These are phyloP conservation scores for Centaurea solstitialis DNA, from an alignment of 129 eudicot species.

Conservation along the genomic window DNA sequence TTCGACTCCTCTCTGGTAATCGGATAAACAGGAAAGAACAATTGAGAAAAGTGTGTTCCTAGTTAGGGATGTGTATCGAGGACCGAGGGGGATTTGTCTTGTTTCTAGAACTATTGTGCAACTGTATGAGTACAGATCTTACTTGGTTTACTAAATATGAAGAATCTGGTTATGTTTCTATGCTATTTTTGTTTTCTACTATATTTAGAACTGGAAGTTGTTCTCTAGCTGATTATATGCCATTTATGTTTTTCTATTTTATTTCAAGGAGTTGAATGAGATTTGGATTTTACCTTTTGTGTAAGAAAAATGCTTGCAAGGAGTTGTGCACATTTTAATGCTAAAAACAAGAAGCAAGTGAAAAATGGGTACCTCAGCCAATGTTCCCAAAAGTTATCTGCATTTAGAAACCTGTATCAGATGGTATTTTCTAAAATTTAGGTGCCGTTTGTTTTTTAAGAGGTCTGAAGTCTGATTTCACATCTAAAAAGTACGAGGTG, in stretches of 20 bases:
- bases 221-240: neutral
- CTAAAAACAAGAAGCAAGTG: neutral
- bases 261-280: neutral
- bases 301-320: neutral
- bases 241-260: neutral
- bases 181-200: neutral
- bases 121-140: neutral
- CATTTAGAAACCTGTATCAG: neutral
- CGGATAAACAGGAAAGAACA: neutral
- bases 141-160: neutral
- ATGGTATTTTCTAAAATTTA: neutral
- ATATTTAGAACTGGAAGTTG: constrained; percentile 1
- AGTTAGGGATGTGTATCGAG: neutral
- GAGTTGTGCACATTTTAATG: neutral
- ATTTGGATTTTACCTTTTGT: neutral
- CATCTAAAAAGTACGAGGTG: too few species aligned
- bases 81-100: neutral
- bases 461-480: too few species aligned
- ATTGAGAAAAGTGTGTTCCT: neutral
- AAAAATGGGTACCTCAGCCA: neutral
- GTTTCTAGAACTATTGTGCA: neutral
- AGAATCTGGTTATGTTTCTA: constrained; percentile 3
- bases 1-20: neutral
- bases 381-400: neutral
- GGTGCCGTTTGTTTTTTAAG: neutral